Conservation (phyloP, 208 protist genomes). For the Crithidia brevicula region DNA sequence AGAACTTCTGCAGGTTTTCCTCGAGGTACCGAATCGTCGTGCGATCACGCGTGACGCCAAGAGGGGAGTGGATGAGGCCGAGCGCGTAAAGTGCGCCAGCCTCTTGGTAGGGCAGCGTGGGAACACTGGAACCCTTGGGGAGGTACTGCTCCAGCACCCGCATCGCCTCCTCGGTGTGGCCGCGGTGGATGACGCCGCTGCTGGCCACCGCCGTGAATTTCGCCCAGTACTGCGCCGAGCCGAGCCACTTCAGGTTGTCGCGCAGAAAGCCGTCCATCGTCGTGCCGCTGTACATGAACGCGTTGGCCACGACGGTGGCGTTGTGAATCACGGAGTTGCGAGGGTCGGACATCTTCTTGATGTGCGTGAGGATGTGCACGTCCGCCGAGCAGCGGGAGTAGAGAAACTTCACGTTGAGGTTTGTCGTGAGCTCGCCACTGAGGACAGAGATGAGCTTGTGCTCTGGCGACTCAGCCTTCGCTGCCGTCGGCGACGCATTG, state of each 20-base stretch:
- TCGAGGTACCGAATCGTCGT: conserved; percentile 83
- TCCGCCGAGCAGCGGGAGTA: conserved; percentile 95
- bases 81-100: conserved; percentile 98
- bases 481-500: neutral
- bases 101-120: conserved; percentile 93
- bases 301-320: conserved; percentile 96
- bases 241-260: conserved; percentile 98
- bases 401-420: conserved; percentile 96
- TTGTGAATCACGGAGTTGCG: conserved; percentile 90
- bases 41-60: conserved; percentile 88
- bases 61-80: conserved; percentile 97
- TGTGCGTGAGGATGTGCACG: conserved; percentile 95
- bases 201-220: conserved; percentile 97
- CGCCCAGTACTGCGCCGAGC: conserved; percentile 96
- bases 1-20: conserved; percentile 69
- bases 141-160: conserved; percentile 95
- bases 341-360: conserved; percentile 91
- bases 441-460: conserved; percentile 83
- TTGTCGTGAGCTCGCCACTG: conserved; percentile 89
- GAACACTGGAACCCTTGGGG: conserved; percentile 63
- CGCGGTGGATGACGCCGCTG: conserved; percentile 98
- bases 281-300: conserved; percentile 98
- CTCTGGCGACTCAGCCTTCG: conserved; percentile 31
- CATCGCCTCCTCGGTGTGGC: conserved; percentile 91
- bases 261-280: conserved; percentile 98